Evolutionary conservation across 768 basidiomycete species (phyloP).

Genomic region (Tylopilus felleus): DNA sequence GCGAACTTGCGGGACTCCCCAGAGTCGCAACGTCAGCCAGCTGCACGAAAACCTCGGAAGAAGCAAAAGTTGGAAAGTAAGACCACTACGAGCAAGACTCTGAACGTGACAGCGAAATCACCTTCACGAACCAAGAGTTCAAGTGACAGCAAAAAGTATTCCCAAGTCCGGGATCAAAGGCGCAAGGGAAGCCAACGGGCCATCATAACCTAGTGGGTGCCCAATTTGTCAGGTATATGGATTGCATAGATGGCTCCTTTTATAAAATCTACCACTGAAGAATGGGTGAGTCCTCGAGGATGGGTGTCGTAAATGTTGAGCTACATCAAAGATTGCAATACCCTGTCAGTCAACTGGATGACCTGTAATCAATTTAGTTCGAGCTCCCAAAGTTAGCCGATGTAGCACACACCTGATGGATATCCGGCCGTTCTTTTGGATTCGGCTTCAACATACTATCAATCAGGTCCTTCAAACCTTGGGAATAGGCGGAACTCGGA

Average conservation of each 20-base stretch:
- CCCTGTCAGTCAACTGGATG: conserved; percentile 59
- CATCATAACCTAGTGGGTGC: conserved; percentile 5
- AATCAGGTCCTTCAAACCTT: conserved; percentile 78
- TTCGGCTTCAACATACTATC: conserved; percentile 82
- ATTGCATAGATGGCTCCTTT: conserved; percentile 9
- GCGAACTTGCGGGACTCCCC: not conserved
- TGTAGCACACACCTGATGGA: conserved; percentile 62
- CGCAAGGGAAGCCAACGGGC: not conserved
- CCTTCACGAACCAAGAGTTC: not conserved
- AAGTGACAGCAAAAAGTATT: not conserved
- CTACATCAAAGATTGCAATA: conserved; percentile 56
- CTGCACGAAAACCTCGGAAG: conserved; percentile 14
- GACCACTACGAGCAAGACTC: not conserved
- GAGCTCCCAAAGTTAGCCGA: not conserved
- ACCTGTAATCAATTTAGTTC: conserved; percentile 42
- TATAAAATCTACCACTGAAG: conserved; percentile 7
- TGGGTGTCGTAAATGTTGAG: not conserved
- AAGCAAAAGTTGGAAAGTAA: conserved; percentile 15
- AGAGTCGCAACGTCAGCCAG: not conserved
- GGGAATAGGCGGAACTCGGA: conserved; percentile 80
- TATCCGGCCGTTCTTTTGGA: conserved; percentile 79
- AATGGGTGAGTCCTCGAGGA: not conserved
- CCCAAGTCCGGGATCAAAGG: conserved; percentile 1
- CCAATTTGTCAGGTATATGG: not conserved
- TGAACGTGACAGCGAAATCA: not conserved